Evolutionary conservation across 2,329 filamentous ascomycete genomes (phyloP).

Genomic region (Cryphonectria parasitica): DNA sequence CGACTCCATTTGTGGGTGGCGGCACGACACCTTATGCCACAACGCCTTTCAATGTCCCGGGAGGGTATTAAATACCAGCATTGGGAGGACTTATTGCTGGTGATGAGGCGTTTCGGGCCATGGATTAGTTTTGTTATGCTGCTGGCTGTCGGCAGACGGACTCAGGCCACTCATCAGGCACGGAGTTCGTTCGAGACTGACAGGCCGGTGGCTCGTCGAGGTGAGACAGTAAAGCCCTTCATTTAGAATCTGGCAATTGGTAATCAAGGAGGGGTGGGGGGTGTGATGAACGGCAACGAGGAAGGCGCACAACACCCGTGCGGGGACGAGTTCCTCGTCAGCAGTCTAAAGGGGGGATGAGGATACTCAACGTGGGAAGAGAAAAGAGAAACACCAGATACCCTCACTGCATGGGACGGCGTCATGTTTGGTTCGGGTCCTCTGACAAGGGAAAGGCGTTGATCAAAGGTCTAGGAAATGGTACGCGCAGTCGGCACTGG

Average conservation of each 20-base stretch:
- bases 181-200: background rate
- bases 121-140: background rate
- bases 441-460: conserved; percentile 15
- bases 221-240: background rate
- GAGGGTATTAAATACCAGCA: conserved; percentile 41
- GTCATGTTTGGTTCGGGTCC: conserved; percentile 23
- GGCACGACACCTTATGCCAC: conserved; percentile 51
- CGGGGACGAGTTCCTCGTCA: background rate
- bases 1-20: conserved; percentile 64
- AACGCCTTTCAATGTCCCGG: conserved; percentile 54
- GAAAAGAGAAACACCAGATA: conserved; percentile 5
- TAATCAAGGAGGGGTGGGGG: too few relatives aligned
- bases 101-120: background rate
- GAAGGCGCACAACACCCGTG: background rate
- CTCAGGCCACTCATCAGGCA: background rate
- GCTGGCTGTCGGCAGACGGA: background rate
- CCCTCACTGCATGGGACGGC: conserved; percentile 28
- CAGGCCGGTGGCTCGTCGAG: background rate
- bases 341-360: background rate
- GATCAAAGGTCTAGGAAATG: conserved; percentile 18
- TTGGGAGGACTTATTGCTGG: background rate
- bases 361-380: conserved; percentile 7
- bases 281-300: background rate
- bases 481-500: background rate
- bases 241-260: background rate